Evolutionary conservation across 768 basidiomycete genomes (phyloP), one percentile per base, ranked within the genome.

Genomic region (Pleurotus tuoliensis): DNA sequence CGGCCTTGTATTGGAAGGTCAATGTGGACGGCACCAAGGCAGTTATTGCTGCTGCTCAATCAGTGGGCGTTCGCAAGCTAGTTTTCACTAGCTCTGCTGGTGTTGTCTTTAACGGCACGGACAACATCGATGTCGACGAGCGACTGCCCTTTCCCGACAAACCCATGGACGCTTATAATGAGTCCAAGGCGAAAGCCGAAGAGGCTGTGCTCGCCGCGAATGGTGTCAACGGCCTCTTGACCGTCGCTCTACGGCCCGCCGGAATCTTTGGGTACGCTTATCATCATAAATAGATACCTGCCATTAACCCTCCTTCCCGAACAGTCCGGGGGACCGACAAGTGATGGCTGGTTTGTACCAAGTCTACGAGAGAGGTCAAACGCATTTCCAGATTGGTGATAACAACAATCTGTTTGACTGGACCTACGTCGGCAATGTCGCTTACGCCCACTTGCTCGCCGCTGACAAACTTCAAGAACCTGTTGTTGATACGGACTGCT

Each of bases 401-500:
- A 97, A 98, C 72, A 85, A 81, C 60, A 98, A 98, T 68, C 72
- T 98, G 3, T 94, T 92, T 65, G 97, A 98, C 71, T 94, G 90
- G 84, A 97, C 95, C 4, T 98, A 98, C 66, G 93, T 98, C 63
- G 93, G 86, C 54, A 99, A 99, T 69, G 87, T 96, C 59, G 96
- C 94, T 1, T 83, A 89, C 64, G 95, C 94, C 3, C 97, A 99
- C 68, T 75, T 99, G 12, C 82, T 98, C 51, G 97, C 97, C 9
- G 88, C 91, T 18, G 95, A 98, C 76, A 90, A 86, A 66, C 83
- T 99, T 43, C 78, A 76, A 48, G 73, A 78, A 11, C 75, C 80
- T 0, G 73, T 81, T 25, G 58, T 67, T 9, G 45, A 72, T 34
- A 73, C 74, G 30, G 77, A 77, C 15, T 65, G 78, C 4, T 75